Evolutionary conservation across 148 eudicot genomes (phyloP), one percentile per base, ranked within the genome.

Genomic region (Amaranthus hypochondriacus): DNA sequence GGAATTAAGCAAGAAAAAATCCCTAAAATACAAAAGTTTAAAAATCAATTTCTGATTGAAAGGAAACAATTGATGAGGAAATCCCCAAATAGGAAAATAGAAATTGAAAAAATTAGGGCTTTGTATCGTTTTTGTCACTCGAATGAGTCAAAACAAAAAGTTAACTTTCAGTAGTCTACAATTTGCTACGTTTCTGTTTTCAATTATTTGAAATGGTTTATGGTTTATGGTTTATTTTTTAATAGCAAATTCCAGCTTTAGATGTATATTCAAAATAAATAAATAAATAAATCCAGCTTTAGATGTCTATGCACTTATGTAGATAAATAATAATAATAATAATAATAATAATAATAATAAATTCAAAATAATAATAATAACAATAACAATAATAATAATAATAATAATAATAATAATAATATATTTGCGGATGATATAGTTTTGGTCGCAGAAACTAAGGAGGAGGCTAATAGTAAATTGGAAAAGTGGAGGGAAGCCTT

Each of bases 131-230:
- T 6, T 9, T 60, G 63, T 60, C 63, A 60, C 63, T 60, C 63
- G 63, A 60, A 60, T 58, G 63, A 60, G 63, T 60, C 63, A 43
- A 28, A 60, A 60, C 43, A 28, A 60, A 60, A 60, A 60, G 44
- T 60, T 51, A 28, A 28, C 39, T 28, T 28, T 28, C 39, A 28
- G 39, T 28, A 28, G 39, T 28, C 39, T 28, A 28, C 39, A 28
- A 28, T 28, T 28, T 28, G 39, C 39, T 28, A 28, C 39, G 39
- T 28, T 28, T 28, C 39, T 28, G 14, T 10, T 60, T 28, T 18
- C 43, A 60, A 60, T 60, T 8, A 60, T 60, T 60, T 60, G 63
- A 60, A 60, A 60, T 59, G 62, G 10, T 15, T 15, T 21, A 1
- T 18, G 18, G 18, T 18, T 18, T 15, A 3, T 18, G 0, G 11